These are phyloP conservation scores for Bremia lactucae DNA, from an alignment of 352 stramenopile species.

Conservation along the genomic window DNA sequence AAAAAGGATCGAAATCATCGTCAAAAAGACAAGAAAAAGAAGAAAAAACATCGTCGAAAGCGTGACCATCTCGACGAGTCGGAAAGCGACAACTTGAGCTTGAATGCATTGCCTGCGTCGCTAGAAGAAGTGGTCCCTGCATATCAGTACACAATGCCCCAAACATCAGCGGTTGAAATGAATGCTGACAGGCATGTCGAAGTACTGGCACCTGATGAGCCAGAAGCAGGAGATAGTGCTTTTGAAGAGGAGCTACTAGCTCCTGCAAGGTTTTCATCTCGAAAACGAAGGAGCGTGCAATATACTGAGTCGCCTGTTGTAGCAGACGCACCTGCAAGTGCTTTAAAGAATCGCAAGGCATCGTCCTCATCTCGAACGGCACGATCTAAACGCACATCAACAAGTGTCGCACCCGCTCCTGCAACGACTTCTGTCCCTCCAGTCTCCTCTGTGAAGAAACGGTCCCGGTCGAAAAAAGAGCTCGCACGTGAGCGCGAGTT, in stretches of 20 bases:
- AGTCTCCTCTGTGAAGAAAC: constrained; percentile 27
- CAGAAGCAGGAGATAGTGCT: constrained; percentile 3
- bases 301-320: constrained; percentile 7
- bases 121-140: no score
- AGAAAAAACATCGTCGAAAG: constrained; percentile 26
- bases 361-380: constrained; percentile 14
- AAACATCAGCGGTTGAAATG: constrained; percentile 8
- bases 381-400: constrained; percentile 8
- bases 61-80: constrained; percentile 34
- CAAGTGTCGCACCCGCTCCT: constrained; percentile 9
- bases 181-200: constrained; percentile 1
- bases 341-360: constrained; percentile 26
- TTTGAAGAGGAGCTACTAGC: constrained; percentile 1
- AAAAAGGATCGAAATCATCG: constrained; percentile 56
- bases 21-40: constrained; percentile 47
- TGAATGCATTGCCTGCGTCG: constrained; percentile 32
- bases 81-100: constrained; percentile 39
- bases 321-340: constrained; percentile 13
- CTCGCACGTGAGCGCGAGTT: constrained; percentile 62
- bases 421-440: constrained; percentile 8
- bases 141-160: constrained; percentile 10
- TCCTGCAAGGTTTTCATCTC: constrained; percentile 14
- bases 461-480: constrained; percentile 51
- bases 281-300: constrained; percentile 22
- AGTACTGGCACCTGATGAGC: constrained; percentile 1